Conservation (phyloP, 192 early-diverging fungal genomes). For the Backusella parvicylindrica region DNA sequence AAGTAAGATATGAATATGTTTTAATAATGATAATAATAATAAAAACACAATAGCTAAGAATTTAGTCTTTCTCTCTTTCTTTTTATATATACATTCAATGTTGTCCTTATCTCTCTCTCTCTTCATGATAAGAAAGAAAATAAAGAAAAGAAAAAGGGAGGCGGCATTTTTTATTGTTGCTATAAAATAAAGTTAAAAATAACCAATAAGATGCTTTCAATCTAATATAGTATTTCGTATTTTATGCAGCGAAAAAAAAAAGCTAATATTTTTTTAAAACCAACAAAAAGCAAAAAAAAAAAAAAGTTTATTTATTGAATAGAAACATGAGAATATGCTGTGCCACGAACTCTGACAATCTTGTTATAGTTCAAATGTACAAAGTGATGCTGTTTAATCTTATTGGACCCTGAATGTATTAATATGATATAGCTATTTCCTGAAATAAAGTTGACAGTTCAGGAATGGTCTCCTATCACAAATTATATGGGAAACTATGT, state of each 20-base stretch:
- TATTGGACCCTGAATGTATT: not conserved
- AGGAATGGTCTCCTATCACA: not conserved
- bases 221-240: not conserved
- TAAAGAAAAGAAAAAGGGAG: too few species aligned
- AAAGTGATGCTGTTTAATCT: not conserved
- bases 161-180: too few species aligned
- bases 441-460: not conserved
- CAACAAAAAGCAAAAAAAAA: too few species aligned
- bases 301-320: not conserved
- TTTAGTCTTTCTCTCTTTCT: too few species aligned
- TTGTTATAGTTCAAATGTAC: not conserved
- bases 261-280: not conserved
- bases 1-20: not conserved
- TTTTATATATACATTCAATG: too few species aligned
- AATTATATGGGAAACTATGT: too few species aligned
- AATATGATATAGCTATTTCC: too few species aligned
- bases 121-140: too few species aligned
- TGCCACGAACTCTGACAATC: not conserved
- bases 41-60: not conserved
- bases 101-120: too few species aligned
- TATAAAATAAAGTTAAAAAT: not conserved
- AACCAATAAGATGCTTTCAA: not conserved
- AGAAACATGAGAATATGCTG: not conserved
- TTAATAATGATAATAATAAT: too few species aligned
- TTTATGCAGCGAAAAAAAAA: not conserved